Evolutionary conservation across 495 filamentous ascomycete species (phyloP).

Genomic region (Bryoglossum gracile): DNA sequence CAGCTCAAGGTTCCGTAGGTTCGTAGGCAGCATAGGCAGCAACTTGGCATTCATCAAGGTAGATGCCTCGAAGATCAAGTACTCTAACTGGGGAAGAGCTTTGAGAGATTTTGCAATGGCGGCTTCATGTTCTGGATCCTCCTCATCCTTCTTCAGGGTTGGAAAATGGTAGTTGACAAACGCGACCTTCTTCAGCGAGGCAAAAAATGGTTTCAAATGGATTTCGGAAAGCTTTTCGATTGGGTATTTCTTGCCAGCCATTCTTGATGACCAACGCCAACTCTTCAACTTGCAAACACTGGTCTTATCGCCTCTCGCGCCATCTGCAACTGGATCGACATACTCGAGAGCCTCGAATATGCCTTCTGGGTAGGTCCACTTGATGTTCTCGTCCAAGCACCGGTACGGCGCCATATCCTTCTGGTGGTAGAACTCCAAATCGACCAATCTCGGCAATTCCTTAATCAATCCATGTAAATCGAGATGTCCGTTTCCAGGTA

Average conservation of each 20-base stretch:
- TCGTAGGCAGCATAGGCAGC: conserved; percentile 53
- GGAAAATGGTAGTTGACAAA: conserved; percentile 58
- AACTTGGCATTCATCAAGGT: conserved; percentile 53
- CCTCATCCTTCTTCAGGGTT: conserved; percentile 28
- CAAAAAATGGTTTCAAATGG: conserved; percentile 55
- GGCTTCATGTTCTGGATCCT: conserved; percentile 27
- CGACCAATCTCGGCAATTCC: conserved; percentile 40
- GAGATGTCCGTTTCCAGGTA: conserved; percentile 31
- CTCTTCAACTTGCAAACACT: conserved; percentile 40
- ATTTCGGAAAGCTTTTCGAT: conserved; percentile 43
- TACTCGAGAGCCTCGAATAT: conserved; percentile 51
- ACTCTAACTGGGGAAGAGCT: conserved; percentile 51
- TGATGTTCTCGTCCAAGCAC: conserved; percentile 36
- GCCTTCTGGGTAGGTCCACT: conserved; percentile 55
- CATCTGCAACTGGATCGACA: conserved; percentile 17
- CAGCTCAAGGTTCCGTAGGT: conserved; percentile 57
- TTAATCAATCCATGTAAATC: conserved; percentile 36
- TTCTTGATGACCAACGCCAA: conserved; percentile 76
- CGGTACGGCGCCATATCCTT: conserved; percentile 50
- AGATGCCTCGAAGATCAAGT: conserved; percentile 61
- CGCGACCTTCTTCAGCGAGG: conserved; percentile 47
- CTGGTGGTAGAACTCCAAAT: conserved; percentile 48
- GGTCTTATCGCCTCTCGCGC: conserved; percentile 21
- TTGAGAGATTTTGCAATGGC: conserved; percentile 49
- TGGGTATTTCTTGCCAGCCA: conserved; percentile 42